Evolutionary conservation across 106 monocot species (phyloP), one percentile per base, ranked within the genome.

Genomic region (Apostasia shenzhenica): DNA sequence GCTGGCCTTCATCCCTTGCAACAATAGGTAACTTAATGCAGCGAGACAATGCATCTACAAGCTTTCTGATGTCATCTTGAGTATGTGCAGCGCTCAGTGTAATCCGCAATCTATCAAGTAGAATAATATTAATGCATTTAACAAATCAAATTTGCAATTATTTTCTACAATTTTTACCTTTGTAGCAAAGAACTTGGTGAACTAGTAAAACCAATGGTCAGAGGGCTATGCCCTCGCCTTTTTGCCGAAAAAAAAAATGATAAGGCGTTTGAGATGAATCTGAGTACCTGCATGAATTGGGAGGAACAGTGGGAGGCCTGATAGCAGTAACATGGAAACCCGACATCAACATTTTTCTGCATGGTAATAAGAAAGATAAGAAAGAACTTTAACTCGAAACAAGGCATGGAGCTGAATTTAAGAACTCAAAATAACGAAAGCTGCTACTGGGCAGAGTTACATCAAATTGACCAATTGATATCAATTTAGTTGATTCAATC

Each of bases 251-350:
- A 10, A 61, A 38, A 65, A 58, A 40, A 47, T 12, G 14, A 14
- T 1, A 60, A 55, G n/a, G n/a, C 42, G 38, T 10, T 41, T 44
- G 48, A 45, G 47, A 8, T 49, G 3, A 12, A 51, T 12, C 26
- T n/a, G 26, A 26, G 26, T 57, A 92, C 92, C 95, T 84, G 92
- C 95, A 92, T 51, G 85, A 92, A 72, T 97, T 89, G 4, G 86
- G 65, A 65, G 95, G 81, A 4, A 97, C 95, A 4, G 89, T 86
- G 13, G 95, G 92, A 72, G 95, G 95, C 73, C 95, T 77, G 57
- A 97, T 84, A 2, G 92, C 92, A 8, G 80, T 89, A 8, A 97
- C 80, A 72, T 92, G 92, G 59, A 97, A 92, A 47, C 92, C 95
- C 54, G 78, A 87, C 80, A 67, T 63, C 63, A 97, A 56, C 86